A percentile compares a stretch with the other conserved stretches of the same genome.
Conservation (phyloP, 192 early-diverging fungal genomes). For the Umbelopsis vinacea region DNA sequence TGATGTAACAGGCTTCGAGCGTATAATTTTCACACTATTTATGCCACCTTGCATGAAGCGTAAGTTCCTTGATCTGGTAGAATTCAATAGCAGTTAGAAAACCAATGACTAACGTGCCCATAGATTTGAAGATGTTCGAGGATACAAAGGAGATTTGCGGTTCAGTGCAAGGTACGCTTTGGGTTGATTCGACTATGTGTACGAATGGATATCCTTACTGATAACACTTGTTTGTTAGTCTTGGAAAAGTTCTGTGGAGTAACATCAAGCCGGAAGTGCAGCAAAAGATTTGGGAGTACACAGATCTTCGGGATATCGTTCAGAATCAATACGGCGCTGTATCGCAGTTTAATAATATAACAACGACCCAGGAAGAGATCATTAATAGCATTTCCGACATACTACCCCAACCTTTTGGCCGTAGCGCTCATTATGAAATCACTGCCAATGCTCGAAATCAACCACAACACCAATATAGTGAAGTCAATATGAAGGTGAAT, state of each 20-base stretch:
- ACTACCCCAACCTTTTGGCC: conserved; percentile 18
- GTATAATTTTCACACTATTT: conserved; percentile 41
- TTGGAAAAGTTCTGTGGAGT: conserved; percentile 46
- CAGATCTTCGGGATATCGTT: conserved; percentile 43
- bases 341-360: conserved; percentile 36
- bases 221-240: conserved; percentile 23
- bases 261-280: conserved; percentile 32
- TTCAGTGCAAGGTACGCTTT: conserved; percentile 41
- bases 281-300: conserved; percentile 38
- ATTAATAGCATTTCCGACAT: conserved; percentile 14
- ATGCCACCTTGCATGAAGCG: conserved; percentile 29
- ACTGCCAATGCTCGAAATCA: conserved; percentile 43
- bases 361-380: conserved; percentile 28
- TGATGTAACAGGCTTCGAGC: conserved; percentile 21
- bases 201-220: not conserved
- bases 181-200: not conserved
- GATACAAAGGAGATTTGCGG: conserved; percentile 38
- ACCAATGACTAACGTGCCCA: not conserved
- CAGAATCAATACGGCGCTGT: conserved; percentile 31
- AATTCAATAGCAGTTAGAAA: not conserved
- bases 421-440: conserved; percentile 42
- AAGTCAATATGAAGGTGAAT: conserved; percentile 41
- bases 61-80: conserved; percentile 10
- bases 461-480: conserved; percentile 27
- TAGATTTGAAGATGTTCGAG: conserved; percentile 37